Percentiles rank a stretch among this genome's conserved stretches.
Conservation (phyloP, 768 basidiomycete genomes). For the Trametes punicea region DNA sequence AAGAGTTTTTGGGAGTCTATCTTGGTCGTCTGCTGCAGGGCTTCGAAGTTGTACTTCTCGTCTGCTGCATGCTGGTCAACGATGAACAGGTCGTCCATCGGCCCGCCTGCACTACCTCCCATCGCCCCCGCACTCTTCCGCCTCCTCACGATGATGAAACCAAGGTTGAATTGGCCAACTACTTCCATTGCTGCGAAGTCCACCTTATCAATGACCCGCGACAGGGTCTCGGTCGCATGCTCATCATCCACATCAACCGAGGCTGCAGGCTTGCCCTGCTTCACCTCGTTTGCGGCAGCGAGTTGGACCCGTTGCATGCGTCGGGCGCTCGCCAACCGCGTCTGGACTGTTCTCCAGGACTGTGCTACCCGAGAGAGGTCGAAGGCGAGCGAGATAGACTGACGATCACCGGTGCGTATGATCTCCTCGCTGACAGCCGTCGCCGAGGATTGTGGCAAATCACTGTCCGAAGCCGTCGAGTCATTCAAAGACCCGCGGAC, state of each 20-base stretch:
- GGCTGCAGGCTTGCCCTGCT: conserved; percentile 25
- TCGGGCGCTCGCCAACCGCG: neutral
- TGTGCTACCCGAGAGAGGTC: conserved; percentile 8
- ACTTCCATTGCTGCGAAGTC: conserved; percentile 86
- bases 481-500: conserved; percentile 1
- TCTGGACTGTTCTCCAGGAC: conserved; percentile 13
- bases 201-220: conserved; percentile 79
- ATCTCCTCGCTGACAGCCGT: conserved; percentile 9
- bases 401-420: conserved; percentile 12
- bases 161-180: conserved; percentile 92
- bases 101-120: conserved; percentile 13
- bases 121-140: conserved; percentile 28
- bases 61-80: conserved; percentile 97
- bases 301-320: conserved; percentile 6
- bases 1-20: conserved; percentile 86
- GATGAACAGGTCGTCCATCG: conserved; percentile 89
- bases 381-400: conserved; percentile 5
- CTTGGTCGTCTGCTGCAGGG: conserved; percentile 81
- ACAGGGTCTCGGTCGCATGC: conserved; percentile 62
- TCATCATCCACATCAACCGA: conserved; percentile 45
- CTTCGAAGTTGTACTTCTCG: conserved; percentile 99
- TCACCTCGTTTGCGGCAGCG: neutral
- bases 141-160: conserved; percentile 86
- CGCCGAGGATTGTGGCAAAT: neutral
- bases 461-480: neutral